Evolutionary conservation across 108 stramenopile genomes (phyloP), one percentile per base, ranked within the genome.

Genomic region (Cyclotella choctawhatcheeana): DNA sequence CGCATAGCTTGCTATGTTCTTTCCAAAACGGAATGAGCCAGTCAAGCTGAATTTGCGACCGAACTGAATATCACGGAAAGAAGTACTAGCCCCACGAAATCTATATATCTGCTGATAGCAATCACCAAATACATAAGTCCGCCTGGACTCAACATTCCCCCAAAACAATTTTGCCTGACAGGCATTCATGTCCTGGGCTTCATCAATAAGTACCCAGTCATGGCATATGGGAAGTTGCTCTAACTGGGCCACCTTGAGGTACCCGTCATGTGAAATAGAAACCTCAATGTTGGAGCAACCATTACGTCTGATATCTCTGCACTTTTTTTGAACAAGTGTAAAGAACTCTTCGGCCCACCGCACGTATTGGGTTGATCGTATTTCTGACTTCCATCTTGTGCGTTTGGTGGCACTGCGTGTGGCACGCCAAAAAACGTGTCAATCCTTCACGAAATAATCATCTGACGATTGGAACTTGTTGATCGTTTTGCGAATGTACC

Each of bases 111-210:
- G 71, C 25, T 79, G 78, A 24, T 65, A 60, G 8, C 10, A 5
- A 35, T 79, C 78, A 27, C 78, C 78, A 60, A 79, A 43, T n/a
- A 79, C n/a, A 44, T 79, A 79, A 29, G 34, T 79, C 29, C 24
- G 48, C 31, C 48, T 67, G 30, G 27, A 37, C 18, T 5, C 2
- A 30, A 2, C 2, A 12, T 27, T 16, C 12, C 78, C 78, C 78
- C 78, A 79, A 48, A 79, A 67, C 33, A 79, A 52, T 35, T 65
- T 68, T 17, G 78, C 78, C 65, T 79, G 71, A 51, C 78, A 79
- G 40, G 63, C 58, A 45, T 64, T 73, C 71, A 73, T 67, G 30
- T 79, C 78, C 58, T 79, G 78, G 5, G 78, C 78, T 48, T 79
- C 78, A 58, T 79, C 78, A 21, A 79, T 33, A 27, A 54, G 32